Evolutionary conservation across 257 asterid species (phyloP), one percentile per base, ranked within the genome.

Genomic region (Nicotiana attenuata): DNA sequence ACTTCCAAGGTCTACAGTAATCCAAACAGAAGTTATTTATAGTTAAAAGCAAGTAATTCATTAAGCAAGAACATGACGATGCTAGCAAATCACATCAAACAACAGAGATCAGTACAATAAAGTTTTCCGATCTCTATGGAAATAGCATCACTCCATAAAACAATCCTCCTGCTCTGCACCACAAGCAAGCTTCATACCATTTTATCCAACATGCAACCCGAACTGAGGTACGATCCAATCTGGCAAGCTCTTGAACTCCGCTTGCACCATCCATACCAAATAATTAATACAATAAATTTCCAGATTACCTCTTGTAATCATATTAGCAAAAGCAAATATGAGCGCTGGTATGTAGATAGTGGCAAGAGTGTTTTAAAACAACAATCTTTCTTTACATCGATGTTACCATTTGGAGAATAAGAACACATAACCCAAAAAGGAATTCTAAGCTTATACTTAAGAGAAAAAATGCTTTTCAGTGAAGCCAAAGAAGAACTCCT

Each of bases 401-500:
- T 45, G 33, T 20, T 20, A 68, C 77, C 29, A 22, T 71, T 45
- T 71, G 35, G 35, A 20, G 57, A 38, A 38, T 38, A 68, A 38
- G 56, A 68, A 35, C 31, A 38, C 29, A 41, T 69, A 41, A 52
- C 78, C 57, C n/a, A 11, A 20, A 20, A 69, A 69, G 78, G 78
- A 20, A 69, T 19, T 69, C 77, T 38, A 10, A 6, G 78, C 59
- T 71, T 45, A 11, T 45, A 68, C 31, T n/a, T 10, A 6, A 71
- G 24, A 41, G 47, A 38, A 38, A 69, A 41, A 69, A 41, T 41
- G 33, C 2, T 41, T 69, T 41, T 13, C 45, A 45, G 78, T 71
- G 78, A 71, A 71, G 78, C 59, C 35, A 20, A 45, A 38, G 56
- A 71, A 71, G 78, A 41, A 33, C 22, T 69, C 57, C 77, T 69